These are phyloP conservation scores for Artemisia tridentata DNA, from an alignment of 129 eudicot genomes.

Conservation along the genomic window DNA sequence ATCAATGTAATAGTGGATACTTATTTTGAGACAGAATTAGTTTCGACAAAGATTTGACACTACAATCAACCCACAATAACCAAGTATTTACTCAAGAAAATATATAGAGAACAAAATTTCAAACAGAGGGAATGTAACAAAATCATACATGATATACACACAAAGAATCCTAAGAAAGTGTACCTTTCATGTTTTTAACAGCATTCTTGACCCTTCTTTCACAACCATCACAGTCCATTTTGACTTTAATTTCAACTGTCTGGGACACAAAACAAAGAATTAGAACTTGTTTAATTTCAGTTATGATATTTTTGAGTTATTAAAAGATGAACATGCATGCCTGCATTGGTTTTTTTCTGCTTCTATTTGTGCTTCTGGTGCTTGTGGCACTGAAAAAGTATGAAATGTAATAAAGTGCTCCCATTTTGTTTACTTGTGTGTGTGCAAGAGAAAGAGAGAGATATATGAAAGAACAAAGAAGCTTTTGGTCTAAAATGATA, in stretches of 20 bases:
- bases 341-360: conserved; percentile 80
- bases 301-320: no score
- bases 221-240: conserved; percentile 98
- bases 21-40: not conserved
- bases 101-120: not conserved
- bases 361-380: conserved; percentile 45
- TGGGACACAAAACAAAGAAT: conserved; percentile 27
- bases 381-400: conserved; percentile 72
- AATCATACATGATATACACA: not conserved
- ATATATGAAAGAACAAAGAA: conserved; percentile 7
- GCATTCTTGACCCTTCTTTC: conserved; percentile 90
- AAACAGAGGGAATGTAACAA: not conserved
- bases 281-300: not conserved
- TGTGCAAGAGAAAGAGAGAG: conserved; percentile 9
- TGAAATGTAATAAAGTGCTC: conserved; percentile 85
- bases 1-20: not conserved
- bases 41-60: not conserved
- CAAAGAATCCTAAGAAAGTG: no score
- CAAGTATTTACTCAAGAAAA: not conserved
- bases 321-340: conserved; percentile 38
- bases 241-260: conserved; percentile 95
- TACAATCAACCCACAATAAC: not conserved
- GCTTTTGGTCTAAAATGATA: conserved; percentile 24
- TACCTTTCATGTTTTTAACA: conserved; percentile 86
- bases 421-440: conserved; percentile 39